Evolutionary conservation across 2,329 filamentous ascomycete genomes (phyloP).

Genomic region (Purpureocillium takamizusanense): DNA sequence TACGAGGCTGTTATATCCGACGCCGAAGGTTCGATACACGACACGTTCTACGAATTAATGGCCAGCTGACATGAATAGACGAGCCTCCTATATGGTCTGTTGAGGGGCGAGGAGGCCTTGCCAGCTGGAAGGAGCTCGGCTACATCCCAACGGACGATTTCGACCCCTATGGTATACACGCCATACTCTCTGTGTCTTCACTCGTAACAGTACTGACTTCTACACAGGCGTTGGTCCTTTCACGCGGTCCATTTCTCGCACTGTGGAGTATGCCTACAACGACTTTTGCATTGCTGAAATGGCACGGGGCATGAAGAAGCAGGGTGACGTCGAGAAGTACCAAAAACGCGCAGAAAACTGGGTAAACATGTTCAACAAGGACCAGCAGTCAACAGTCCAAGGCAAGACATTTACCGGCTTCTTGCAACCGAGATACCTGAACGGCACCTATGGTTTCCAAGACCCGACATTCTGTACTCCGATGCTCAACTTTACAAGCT

Average conservation of each 20-base stretch:
- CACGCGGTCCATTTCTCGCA: constrained; percentile 63
- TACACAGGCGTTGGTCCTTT: constrained; percentile 47
- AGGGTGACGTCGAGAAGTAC: constrained; percentile 49
- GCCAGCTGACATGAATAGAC: constrained; percentile 10
- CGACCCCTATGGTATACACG: constrained; percentile 34
- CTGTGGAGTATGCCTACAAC: constrained; percentile 72
- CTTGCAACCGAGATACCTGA: constrained; percentile 56
- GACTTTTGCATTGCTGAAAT: constrained; percentile 63
- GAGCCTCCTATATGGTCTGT: constrained; percentile 56
- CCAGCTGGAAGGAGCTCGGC: constrained; percentile 60
- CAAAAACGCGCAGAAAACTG: constrained; percentile 54
- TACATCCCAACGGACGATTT: constrained; percentile 66
- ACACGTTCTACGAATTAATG: too few relatives aligned
- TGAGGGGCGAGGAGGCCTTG: constrained; percentile 62
- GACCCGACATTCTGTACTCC: constrained; percentile 38
- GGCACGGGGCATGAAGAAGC: constrained; percentile 46
- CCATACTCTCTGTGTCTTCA: too few relatives aligned
- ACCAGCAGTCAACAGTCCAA: constrained; percentile 1
- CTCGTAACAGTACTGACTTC: too few relatives aligned
- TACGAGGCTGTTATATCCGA: constrained; percentile 68
- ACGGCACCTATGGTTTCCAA: constrained; percentile 60
- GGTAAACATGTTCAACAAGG: constrained; percentile 53
- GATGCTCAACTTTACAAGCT: constrained; percentile 35
- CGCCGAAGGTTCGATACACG: constrained; percentile 56
- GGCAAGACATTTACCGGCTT: constrained; percentile 42